Evolutionary conservation across 192 early-diverging fungal species (phyloP).

Genomic region (Backusella westeae): DNA sequence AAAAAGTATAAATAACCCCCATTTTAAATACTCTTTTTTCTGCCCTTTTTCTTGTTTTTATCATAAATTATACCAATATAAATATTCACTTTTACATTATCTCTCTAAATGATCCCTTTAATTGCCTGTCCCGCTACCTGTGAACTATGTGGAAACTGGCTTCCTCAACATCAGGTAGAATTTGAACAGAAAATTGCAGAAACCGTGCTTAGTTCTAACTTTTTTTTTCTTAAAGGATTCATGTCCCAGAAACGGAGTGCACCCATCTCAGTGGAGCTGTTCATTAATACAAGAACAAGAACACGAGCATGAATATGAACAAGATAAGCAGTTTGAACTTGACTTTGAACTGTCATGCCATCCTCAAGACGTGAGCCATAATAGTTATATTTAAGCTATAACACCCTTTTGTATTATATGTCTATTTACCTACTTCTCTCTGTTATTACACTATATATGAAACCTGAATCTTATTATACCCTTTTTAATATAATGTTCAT

Average conservation of each 20-base stretch:
- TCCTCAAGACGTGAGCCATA: not conserved
- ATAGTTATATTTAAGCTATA: not conserved
- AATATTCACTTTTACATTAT: not conserved
- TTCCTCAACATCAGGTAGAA: slow-evolving; percentile 27
- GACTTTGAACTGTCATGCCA: not conserved
- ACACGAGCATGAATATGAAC: not conserved
- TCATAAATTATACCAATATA: not conserved
- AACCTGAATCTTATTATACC: not conserved
- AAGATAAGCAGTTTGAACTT: not conserved
- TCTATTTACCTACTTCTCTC: not conserved
- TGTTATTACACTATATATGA: not conserved
- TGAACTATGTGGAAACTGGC: slow-evolving; percentile 30
- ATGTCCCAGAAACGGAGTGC: slow-evolving; percentile 10
- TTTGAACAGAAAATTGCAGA: not conserved
- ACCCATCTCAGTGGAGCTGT: slow-evolving; percentile 7
- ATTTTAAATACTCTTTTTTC: not conserved
- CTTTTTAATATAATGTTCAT: not conserved
- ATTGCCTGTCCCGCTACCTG: slow-evolving; percentile 26
- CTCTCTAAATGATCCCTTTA: not conserved
- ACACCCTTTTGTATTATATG: not conserved
- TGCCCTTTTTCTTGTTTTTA: not conserved
- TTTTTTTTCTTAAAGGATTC: not conserved
- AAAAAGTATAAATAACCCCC: slow-evolving; percentile 4
- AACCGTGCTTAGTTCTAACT: not conserved
- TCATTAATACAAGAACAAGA: not conserved